These are phyloP conservation scores for Hirschfeldia incana DNA, from an alignment of 345 rosid species.

Conservation along the genomic window DNA sequence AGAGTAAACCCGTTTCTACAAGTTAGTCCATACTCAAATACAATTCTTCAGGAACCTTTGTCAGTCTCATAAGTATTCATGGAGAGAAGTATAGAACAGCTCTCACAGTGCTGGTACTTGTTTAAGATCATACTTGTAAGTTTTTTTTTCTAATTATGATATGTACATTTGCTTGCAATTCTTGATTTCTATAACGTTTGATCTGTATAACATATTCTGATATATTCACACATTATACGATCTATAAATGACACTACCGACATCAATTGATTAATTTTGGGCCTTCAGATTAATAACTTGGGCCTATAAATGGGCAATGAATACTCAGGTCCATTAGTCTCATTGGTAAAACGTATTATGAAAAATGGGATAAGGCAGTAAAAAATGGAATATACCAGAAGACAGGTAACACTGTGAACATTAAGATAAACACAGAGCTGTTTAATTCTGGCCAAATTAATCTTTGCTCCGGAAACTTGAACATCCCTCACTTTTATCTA, in stretches of 20 bases:
- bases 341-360: too few relatives aligned
- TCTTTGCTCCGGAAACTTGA: slow-evolving; percentile 44
- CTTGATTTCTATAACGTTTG: slow-evolving; percentile 13
- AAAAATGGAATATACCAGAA: slow-evolving; percentile 27
- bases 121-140: background rate
- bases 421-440: slow-evolving; percentile 33
- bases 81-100: background rate
- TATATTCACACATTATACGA: background rate
- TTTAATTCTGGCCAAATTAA: slow-evolving; percentile 34
- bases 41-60: background rate
- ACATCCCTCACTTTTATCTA: slow-evolving; percentile 38
- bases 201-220: background rate
- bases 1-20: slow-evolving; percentile 16
- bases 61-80: slow-evolving; percentile 9
- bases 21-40: slow-evolving; percentile 3
- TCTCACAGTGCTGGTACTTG: background rate
- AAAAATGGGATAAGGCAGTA: background rate
- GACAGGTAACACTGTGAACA: slow-evolving; percentile 38
- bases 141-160: too few relatives aligned
- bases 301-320: background rate
- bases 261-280: background rate
- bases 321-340: background rate
- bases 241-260: background rate
- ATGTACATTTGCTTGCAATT: slow-evolving; percentile 6
- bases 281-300: background rate